Evolutionary conservation across 306 rosid species (phyloP).

Genomic region (Ceratonia siliqua): DNA sequence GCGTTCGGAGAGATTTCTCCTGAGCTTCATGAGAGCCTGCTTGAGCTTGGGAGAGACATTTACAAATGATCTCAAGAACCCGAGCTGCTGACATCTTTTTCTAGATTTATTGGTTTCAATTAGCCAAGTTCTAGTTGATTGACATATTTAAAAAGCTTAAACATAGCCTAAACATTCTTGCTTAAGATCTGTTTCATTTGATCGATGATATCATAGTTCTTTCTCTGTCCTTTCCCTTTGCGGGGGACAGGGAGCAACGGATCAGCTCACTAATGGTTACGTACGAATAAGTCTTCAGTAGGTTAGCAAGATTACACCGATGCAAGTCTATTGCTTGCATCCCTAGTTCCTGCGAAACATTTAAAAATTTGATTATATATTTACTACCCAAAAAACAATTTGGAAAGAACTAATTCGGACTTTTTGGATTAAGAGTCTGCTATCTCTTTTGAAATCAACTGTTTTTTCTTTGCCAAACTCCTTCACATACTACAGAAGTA

Average conservation of each 20-base stretch:
- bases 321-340: background rate
- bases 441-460: too few species aligned
- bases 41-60: conserved; percentile 43
- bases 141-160: conserved; percentile 1
- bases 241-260: background rate
- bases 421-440: too few species aligned
- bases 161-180: background rate
- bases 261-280: background rate
- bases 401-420: too few species aligned
- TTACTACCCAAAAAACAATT: too few species aligned
- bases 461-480: too few species aligned
- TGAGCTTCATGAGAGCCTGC: conserved; percentile 45
- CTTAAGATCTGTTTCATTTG: background rate
- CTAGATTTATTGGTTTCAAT: background rate
- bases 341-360: background rate
- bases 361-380: too few species aligned
- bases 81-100: conserved; percentile 44
- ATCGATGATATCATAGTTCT: background rate
- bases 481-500: too few species aligned
- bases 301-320: background rate
- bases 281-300: too few species aligned
- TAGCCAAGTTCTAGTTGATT: background rate
- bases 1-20: conserved; percentile 60
- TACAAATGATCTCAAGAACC: conserved; percentile 41
- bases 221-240: background rate